Conservation (phyloP, 306 rosid genomes). For the Glycyrrhiza uralensis region DNA sequence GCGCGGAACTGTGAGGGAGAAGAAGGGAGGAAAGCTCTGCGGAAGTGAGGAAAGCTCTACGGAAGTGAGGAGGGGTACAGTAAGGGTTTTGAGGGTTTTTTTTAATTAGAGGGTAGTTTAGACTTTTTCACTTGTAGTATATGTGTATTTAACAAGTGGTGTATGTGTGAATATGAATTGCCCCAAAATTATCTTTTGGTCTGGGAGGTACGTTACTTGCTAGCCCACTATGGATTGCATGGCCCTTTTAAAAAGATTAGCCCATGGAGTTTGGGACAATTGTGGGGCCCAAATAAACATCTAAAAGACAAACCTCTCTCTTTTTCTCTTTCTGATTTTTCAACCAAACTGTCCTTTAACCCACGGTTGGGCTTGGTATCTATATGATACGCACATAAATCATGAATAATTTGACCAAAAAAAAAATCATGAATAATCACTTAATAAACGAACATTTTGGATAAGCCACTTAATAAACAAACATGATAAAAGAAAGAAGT, state of each 20-base stretch:
- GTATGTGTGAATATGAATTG: too few relatives aligned
- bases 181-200: too few relatives aligned
- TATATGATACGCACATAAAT: conserved; percentile 13
- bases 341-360: neutral
- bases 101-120: too few relatives aligned
- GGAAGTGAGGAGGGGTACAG: too few relatives aligned
- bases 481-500: conserved; percentile 2
- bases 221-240: conserved; percentile 34
- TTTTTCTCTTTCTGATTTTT: neutral
- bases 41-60: too few relatives aligned
- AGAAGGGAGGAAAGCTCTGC: too few relatives aligned
- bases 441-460: neutral
- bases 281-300: conserved; percentile 40
- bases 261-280: conserved; percentile 33
- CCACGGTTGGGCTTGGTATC: neutral
- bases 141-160: too few relatives aligned
- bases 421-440: too few relatives aligned
- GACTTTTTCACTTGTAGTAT: too few relatives aligned
- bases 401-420: too few relatives aligned
- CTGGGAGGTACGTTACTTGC: neutral
- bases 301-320: conserved; percentile 33
- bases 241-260: conserved; percentile 35
- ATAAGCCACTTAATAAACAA: neutral
- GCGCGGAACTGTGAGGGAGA: too few relatives aligned
- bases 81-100: too few relatives aligned